These are phyloP conservation scores for Pinguiococcus pyrenoidosus DNA, from an alignment of 108 stramenopile genomes.

Conservation along the genomic window DNA sequence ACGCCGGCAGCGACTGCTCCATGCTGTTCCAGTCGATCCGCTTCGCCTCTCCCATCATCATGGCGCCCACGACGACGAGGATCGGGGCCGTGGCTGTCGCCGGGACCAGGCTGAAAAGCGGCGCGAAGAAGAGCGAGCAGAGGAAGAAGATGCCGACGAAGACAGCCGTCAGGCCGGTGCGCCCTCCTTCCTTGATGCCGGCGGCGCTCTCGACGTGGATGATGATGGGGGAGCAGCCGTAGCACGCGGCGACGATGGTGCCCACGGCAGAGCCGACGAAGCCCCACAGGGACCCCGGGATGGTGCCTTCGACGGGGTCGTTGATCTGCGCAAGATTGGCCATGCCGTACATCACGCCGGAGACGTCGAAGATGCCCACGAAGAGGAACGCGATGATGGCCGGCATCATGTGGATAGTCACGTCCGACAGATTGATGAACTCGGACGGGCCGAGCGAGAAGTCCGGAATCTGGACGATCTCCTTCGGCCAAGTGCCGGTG, in stretches of 20 bases:
- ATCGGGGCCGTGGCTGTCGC: slow-evolving; percentile 66
- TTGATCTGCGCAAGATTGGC: slow-evolving; percentile 27
- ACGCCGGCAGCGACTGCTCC: slow-evolving; percentile 55
- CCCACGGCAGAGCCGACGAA: slow-evolving; percentile 33
- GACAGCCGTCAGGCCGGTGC: slow-evolving; percentile 47
- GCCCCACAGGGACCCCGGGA: slow-evolving; percentile 38
- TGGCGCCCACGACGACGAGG: slow-evolving; percentile 54
- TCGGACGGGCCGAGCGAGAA: neutral
- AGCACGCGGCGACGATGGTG: slow-evolving; percentile 34
- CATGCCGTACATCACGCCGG: slow-evolving; percentile 50
- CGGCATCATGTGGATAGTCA: slow-evolving; percentile 13
- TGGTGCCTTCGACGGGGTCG: slow-evolving; percentile 25
- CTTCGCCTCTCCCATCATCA: slow-evolving; percentile 46
- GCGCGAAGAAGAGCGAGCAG: slow-evolving; percentile 48
- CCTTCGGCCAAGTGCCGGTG: slow-evolving; percentile 18
- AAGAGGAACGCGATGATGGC: slow-evolving; percentile 38
- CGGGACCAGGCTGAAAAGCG: slow-evolving; percentile 61
- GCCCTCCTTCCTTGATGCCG: slow-evolving; percentile 50
- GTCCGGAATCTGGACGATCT: slow-evolving; percentile 29
- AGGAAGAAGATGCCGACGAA: slow-evolving; percentile 39
- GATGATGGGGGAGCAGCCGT: slow-evolving; percentile 46
- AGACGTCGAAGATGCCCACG: slow-evolving; percentile 48
- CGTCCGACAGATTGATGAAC: slow-evolving; percentile 9
- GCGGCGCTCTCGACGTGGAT: slow-evolving; percentile 40
- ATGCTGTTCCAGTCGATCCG: slow-evolving; percentile 57